Conservation (phyloP, 306 rosid genomes). For the Crotalaria pallida region DNA sequence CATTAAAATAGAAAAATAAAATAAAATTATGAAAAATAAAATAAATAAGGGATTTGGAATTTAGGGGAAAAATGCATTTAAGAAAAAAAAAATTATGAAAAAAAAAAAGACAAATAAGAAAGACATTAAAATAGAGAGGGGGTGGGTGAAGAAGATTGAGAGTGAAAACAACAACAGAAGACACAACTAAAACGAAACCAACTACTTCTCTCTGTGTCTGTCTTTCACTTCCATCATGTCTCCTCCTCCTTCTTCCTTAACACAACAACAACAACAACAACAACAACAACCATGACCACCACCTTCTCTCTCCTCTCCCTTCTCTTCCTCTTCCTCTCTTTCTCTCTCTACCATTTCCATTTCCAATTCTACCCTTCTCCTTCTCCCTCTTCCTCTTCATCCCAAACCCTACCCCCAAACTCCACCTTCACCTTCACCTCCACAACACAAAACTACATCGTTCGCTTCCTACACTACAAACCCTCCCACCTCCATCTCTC, state of each 20-base stretch:
- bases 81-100: too few relatives aligned
- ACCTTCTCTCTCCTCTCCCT: slow-evolving; percentile 31
- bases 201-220: too few relatives aligned
- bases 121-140: too few relatives aligned
- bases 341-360: slow-evolving; percentile 37
- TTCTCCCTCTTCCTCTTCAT: slow-evolving; percentile 2
- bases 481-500: slow-evolving; percentile 47
- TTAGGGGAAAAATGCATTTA: too few relatives aligned
- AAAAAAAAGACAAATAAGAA: too few relatives aligned
- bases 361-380: slow-evolving; percentile 10
- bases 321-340: slow-evolving; percentile 28
- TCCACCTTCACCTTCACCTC: not conserved
- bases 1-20: too few relatives aligned
- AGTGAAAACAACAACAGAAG: too few relatives aligned
- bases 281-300: slow-evolving; percentile 10
- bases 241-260: not conserved
- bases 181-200: slow-evolving; percentile 6
- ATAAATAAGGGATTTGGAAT: too few relatives aligned
- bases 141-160: too few relatives aligned
- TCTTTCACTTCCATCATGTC: not conserved
- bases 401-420: slow-evolving; percentile 22
- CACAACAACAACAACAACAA: slow-evolving; percentile 28
- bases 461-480: slow-evolving; percentile 61
- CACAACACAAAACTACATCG: slow-evolving; percentile 52
- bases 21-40: too few relatives aligned